Conservation (phyloP, 179 eudicot species). For the Pouteria campechiana region DNA sequence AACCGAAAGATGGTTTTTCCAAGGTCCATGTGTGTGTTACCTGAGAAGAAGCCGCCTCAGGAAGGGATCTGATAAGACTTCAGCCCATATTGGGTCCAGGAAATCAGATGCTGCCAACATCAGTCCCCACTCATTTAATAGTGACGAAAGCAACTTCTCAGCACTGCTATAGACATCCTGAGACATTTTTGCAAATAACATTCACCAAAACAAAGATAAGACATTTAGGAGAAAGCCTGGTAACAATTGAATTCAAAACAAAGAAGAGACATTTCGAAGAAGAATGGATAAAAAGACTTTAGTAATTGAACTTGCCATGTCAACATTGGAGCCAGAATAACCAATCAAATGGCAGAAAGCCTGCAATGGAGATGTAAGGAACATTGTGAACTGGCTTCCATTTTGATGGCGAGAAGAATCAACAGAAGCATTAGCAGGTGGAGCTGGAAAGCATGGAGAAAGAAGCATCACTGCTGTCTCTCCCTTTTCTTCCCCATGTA, state of each 20-base stretch:
- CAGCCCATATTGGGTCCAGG: slow-evolving; percentile 84
- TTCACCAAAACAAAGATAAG: too few relatives aligned
- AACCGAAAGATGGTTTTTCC: too few relatives aligned
- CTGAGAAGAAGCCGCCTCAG: slow-evolving; percentile 69
- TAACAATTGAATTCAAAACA: too few relatives aligned
- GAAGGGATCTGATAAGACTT: slow-evolving; percentile 71
- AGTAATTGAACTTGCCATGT: slow-evolving; percentile 30
- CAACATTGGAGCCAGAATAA: slow-evolving; percentile 49
- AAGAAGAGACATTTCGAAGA: too few relatives aligned
- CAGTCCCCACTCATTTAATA: slow-evolving; percentile 55
- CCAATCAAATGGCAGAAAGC: slow-evolving; percentile 72
- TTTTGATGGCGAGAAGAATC: slow-evolving; percentile 45
- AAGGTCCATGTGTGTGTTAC: too few relatives aligned
- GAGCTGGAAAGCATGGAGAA: slow-evolving; percentile 47
- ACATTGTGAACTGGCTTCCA: slow-evolving; percentile 78
- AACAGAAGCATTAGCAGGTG: slow-evolving; percentile 20
- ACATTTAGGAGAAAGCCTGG: too few relatives aligned
- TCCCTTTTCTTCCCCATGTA: slow-evolving; percentile 75
- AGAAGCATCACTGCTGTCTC: slow-evolving; percentile 70
- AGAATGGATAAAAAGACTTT: neutral
- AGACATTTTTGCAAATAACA: slow-evolving; percentile 2
- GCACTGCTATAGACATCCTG: slow-evolving; percentile 52
- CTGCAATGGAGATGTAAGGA: slow-evolving; percentile 79
- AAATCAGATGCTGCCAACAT: slow-evolving; percentile 39
- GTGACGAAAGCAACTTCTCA: slow-evolving; percentile 48